Evolutionary conservation across 345 rosid genomes (phyloP), one percentile per base, ranked within the genome.

Genomic region (Pugionium dolabratum): DNA sequence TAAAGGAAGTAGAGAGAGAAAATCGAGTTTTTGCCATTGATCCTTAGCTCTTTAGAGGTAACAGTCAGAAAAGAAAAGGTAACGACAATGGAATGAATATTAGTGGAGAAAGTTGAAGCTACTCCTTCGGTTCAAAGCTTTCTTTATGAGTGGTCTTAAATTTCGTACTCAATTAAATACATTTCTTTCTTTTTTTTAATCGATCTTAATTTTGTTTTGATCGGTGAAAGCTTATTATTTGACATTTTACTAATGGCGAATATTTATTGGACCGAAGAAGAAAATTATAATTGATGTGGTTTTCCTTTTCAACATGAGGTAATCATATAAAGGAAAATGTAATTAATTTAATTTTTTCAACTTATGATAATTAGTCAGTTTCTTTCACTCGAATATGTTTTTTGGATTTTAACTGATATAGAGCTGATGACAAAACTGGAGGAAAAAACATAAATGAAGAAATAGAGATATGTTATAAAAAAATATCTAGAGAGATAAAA

Each of bases 51-150:
- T 48, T 62, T 55, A 62, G 36, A 71, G 50, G 75, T 71, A 63
- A 63, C 75, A 56, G 69, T 69, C 40, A 2, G 49, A 40, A 43
- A 26, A 46, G 51, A 36, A 71, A 62, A 71, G 52, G 70, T 43
- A 64, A 71, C 75, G 59, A 71, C 75, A 71, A 55, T 54, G 64
- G 52, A 47, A 62, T 37, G 36, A 65, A 2, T 43, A 31, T 27
- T 54, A 54, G 56, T 54, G 62, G 68, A 70, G 61, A 62, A 61
- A 45, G 49, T 52, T 70, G 74, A 60, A 69, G 60, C 67, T 58
- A 40, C 64, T 59, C 29, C 9, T 69, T 41, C 26, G 55, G 43
- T 59, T 70, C 59, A 40, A 28, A 50, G 39, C 50, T 58, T 46
- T 48, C 36, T 59, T 65, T 69, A 33, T 52, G 18, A 45, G 68